These are phyloP conservation scores for Dentipellis fragilis DNA, from an alignment of 768 basidiomycete species.

Conservation along the genomic window DNA sequence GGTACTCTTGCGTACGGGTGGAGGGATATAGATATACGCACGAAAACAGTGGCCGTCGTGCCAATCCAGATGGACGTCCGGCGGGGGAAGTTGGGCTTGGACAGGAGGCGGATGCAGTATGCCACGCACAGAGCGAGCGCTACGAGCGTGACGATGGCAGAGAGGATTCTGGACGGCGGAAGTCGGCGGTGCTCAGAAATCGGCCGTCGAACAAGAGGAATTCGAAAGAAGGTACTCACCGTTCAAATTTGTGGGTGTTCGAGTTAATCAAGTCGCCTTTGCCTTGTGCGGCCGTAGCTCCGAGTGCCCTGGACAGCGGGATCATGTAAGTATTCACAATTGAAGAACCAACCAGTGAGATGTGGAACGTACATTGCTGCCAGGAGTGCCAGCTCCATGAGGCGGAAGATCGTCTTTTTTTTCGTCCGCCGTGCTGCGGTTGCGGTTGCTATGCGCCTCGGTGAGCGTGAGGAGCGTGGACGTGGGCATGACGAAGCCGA, in stretches of 20 bases:
- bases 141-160: background rate
- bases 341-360: background rate
- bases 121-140: background rate
- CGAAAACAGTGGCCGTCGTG: background rate
- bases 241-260: too few relatives aligned
- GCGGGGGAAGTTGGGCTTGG: background rate
- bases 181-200: too few relatives aligned
- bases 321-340: background rate
- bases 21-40: background rate
- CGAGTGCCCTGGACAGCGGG: background rate
- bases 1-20: background rate
- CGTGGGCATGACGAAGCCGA: background rate
- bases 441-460: background rate
- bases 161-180: background rate
- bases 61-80: background rate
- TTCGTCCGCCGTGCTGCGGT: background rate
- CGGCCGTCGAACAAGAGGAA: too few relatives aligned
- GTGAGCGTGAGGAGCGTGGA: background rate
- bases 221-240: too few relatives aligned
- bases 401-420: background rate
- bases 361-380: background rate
- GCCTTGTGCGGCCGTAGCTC: background rate
- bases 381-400: background rate
- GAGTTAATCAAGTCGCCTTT: background rate
- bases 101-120: background rate